Evolutionary conservation across 176 grass and related monocot species (phyloP).

Genomic region (Rhipidocladum racemiflorum): DNA sequence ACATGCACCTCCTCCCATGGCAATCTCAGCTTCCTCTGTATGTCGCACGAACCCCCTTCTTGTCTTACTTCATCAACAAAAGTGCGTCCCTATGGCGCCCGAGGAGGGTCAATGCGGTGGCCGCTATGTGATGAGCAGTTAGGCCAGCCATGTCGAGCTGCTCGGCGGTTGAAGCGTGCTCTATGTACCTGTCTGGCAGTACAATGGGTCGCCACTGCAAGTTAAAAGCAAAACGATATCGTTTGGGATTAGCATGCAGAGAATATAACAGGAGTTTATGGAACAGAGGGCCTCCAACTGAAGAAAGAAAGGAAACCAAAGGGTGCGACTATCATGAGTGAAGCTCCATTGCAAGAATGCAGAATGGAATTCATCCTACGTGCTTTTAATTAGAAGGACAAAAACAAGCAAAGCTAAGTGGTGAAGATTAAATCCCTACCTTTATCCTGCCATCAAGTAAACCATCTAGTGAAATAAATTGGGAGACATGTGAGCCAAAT

Average conservation of each 20-base stretch:
- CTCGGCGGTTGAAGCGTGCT: slow-evolving; percentile 48
- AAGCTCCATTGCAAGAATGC: background rate
- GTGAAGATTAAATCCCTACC: slow-evolving; percentile 5
- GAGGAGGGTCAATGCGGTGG: slow-evolving; percentile 58
- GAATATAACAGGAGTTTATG: background rate
- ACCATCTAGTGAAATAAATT: slow-evolving; percentile 75
- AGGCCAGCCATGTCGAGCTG: slow-evolving; percentile 68
- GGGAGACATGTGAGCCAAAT: slow-evolving; percentile 71
- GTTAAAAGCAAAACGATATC: background rate
- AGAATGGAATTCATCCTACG: background rate
- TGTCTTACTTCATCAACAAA: slow-evolving; percentile 53
- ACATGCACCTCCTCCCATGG: background rate
- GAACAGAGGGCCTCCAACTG: background rate
- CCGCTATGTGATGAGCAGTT: slow-evolving; percentile 71
- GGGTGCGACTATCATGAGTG: background rate
- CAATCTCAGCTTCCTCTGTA: background rate
- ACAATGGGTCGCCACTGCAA: slow-evolving; percentile 72
- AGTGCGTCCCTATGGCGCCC: slow-evolving; percentile 66
- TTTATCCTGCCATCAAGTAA: slow-evolving; percentile 65
- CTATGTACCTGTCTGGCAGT: slow-evolving; percentile 65
- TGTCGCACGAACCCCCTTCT: no score
- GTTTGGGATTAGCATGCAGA: background rate
- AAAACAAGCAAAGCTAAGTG: background rate
- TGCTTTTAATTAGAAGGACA: background rate
- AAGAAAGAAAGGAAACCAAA: slow-evolving; percentile 3